Evolutionary conservation across 495 filamentous ascomycete genomes (phyloP).

Genomic region (Neurospora terricola): DNA sequence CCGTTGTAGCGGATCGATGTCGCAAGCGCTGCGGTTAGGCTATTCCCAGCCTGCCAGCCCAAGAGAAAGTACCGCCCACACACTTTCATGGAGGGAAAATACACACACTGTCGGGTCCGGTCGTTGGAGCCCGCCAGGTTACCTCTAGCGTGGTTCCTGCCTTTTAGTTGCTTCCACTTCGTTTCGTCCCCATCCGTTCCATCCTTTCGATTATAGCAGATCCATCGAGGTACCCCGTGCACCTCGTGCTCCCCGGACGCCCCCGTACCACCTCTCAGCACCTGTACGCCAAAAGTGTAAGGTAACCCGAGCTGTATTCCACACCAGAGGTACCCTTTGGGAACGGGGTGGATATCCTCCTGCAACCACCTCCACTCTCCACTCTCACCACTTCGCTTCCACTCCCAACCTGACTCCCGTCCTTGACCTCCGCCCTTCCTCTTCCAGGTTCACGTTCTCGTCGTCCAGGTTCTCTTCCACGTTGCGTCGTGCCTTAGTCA

Average conservation of each 20-base stretch:
- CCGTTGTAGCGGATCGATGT: not conserved
- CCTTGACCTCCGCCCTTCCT: not conserved
- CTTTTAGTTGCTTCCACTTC: not conserved
- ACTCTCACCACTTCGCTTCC: not conserved
- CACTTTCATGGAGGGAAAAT: not conserved
- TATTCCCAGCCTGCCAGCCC: not conserved
- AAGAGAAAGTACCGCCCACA: not conserved
- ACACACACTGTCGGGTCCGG: not conserved
- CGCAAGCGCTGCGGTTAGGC: not conserved
- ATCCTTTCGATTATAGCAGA: not conserved
- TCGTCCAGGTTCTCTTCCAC: not conserved
- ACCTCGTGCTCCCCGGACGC: not conserved
- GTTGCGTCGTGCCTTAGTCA: not conserved
- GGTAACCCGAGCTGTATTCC: not conserved
- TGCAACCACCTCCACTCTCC: not conserved
- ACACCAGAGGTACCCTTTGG: not conserved
- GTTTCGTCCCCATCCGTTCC: not conserved
- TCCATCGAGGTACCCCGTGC: not conserved
- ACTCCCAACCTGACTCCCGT: not conserved
- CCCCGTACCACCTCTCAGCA: not conserved
- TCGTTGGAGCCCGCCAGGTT: not conserved
- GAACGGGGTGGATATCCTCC: not conserved
- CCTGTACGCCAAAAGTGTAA: not conserved
- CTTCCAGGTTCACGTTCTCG: not conserved
- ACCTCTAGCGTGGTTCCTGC: not conserved